phyloP scores from a whole-genome alignment of 306 rosid species.

The Hylodesmum podocarpum region DNA sequence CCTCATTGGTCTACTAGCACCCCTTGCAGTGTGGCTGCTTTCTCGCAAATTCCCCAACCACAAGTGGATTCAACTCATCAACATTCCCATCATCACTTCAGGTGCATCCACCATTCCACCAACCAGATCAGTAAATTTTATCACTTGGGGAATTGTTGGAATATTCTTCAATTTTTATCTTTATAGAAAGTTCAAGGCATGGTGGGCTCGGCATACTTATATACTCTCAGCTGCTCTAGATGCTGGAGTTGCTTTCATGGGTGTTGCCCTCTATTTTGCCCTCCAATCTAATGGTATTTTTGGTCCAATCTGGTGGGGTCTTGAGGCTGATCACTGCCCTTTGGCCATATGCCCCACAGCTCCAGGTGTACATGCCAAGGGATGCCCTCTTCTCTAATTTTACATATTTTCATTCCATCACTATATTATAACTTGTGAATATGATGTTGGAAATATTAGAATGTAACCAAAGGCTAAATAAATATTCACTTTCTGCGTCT shows the following conservation, averaged over 20 bases:
- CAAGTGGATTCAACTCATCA: conserved; percentile 55
- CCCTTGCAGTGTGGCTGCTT: conserved; percentile 57
- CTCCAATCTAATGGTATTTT: conserved; percentile 42
- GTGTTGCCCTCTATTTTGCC: conserved; percentile 47
- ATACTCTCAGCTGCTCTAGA: conserved; percentile 75
- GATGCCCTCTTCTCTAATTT: conserved; percentile 53
- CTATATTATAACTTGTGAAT: background rate
- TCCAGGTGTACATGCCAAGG: conserved; percentile 47
- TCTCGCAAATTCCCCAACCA: conserved; percentile 43
- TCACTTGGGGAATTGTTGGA: conserved; percentile 60
- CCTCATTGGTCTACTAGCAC: conserved; percentile 57
- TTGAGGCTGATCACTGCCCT: conserved; percentile 40
- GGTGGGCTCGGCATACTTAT: conserved; percentile 82
- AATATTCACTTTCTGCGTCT: background rate
- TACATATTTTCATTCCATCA: background rate
- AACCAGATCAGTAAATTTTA: conserved; percentile 47
- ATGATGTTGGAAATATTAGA: background rate
- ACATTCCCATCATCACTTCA: conserved; percentile 53
- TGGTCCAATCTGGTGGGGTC: conserved; percentile 79
- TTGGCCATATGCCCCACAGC: conserved; percentile 80
- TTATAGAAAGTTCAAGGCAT: conserved; percentile 39
- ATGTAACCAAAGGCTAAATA: background rate
- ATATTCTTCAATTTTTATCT: conserved; percentile 61
- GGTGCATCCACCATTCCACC: conserved; percentile 44
- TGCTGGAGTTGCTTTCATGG: conserved; percentile 69